Evolutionary conservation across 352 stramenopile species (phyloP).

Genomic region (Proteromonas lacertae): DNA sequence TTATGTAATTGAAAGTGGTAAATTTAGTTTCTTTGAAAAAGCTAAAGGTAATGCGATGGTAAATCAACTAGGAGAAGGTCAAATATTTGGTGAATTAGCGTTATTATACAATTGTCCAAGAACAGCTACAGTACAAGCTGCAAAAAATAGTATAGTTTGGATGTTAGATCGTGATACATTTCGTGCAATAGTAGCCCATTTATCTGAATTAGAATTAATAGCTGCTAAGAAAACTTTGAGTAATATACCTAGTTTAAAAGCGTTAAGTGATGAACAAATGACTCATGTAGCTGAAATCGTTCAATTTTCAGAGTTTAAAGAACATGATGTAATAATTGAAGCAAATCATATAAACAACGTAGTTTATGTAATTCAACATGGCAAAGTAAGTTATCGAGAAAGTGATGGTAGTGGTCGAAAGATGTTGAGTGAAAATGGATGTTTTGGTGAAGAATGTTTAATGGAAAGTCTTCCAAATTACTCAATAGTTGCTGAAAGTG

Average conservation of each 20-base stretch:
- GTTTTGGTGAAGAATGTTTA: too few relatives aligned
- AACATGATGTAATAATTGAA: too few relatives aligned
- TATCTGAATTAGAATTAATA: conserved; percentile 4
- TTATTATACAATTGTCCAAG: conserved; percentile 53
- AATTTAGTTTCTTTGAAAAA: too few relatives aligned
- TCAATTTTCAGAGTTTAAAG: too few relatives aligned
- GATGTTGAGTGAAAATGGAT: too few relatives aligned
- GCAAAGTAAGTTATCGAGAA: conserved; percentile 12
- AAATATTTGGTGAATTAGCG: conserved; percentile 53
- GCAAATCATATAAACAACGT: too few relatives aligned
- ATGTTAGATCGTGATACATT: conserved; percentile 23
- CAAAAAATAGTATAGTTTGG: conserved; percentile 10
- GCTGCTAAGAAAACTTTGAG: background rate
- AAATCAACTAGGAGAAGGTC: conserved; percentile 25
- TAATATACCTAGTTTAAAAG: background rate
- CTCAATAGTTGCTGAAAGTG: conserved; percentile 11
- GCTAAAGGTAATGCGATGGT: conserved; percentile 13
- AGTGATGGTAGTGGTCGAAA: too few relatives aligned
- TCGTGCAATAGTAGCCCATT: conserved; percentile 3
- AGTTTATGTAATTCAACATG: too few relatives aligned
- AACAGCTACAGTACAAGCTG: conserved; percentile 29
- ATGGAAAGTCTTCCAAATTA: too few relatives aligned
- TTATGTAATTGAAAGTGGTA: conserved; percentile 57
- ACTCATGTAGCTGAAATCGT: conserved; percentile 11
- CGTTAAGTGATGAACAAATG: conserved; percentile 3